Evolutionary conservation across 805 yeast genomes (phyloP).

Genomic region (Hanseniaspora lachancei): DNA sequence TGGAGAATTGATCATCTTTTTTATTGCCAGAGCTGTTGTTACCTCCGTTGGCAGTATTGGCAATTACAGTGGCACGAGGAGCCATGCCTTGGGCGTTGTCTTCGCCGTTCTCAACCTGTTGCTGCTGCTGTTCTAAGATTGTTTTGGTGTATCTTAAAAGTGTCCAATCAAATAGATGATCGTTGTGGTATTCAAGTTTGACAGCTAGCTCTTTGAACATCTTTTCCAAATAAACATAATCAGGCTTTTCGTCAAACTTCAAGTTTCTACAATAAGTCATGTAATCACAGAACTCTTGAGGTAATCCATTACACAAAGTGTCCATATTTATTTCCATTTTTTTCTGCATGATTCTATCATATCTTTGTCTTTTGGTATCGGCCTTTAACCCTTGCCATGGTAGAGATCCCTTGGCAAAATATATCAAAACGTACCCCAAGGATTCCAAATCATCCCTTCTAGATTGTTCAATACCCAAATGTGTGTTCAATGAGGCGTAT

Average conservation of each 20-base stretch:
- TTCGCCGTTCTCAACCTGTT: not conserved
- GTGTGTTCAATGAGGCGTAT: slow-evolving; percentile 90
- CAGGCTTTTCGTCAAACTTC: slow-evolving; percentile 93
- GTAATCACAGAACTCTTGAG: slow-evolving; percentile 77
- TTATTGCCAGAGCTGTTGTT: slow-evolving; percentile 14
- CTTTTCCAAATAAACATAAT: slow-evolving; percentile 76
- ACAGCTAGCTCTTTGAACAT: slow-evolving; percentile 79
- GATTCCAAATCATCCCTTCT: slow-evolving; percentile 94
- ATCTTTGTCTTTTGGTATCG: slow-evolving; percentile 90
- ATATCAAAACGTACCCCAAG: slow-evolving; percentile 84
- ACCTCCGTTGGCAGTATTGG: slow-evolving; percentile 13
- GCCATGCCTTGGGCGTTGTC: slow-evolving; percentile 10
- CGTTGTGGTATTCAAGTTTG: slow-evolving; percentile 80
- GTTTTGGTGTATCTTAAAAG: slow-evolving; percentile 33
- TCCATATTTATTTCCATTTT: slow-evolving; percentile 83
- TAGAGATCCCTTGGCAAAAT: slow-evolving; percentile 86
- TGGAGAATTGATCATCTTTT: slow-evolving; percentile 25
- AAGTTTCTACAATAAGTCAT: slow-evolving; percentile 79
- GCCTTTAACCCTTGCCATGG: slow-evolving; percentile 99
- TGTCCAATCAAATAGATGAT: slow-evolving; percentile 95
- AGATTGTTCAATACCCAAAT: slow-evolving; percentile 90
- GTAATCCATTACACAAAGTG: slow-evolving; percentile 78
- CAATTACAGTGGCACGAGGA: slow-evolving; percentile 15
- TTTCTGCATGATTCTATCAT: slow-evolving; percentile 90
- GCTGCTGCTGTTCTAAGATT: slow-evolving; percentile 25